phyloP scores from a whole-genome alignment of 2,329 filamentous ascomycete species.

The Trichoderma sp. region DNA sequence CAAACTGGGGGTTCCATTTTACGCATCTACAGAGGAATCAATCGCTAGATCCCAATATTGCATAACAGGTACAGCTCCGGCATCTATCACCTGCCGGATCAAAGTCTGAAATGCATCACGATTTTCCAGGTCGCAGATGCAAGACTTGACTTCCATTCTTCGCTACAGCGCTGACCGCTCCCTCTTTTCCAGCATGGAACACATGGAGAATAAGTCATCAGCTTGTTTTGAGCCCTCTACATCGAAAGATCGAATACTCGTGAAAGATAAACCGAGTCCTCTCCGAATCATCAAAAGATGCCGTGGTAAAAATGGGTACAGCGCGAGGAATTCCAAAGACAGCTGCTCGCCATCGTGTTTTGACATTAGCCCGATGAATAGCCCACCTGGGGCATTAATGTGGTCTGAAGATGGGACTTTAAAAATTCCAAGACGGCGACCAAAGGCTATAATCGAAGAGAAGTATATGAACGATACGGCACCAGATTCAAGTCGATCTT shows the following conservation, averaged over 20 bases:
- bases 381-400: neutral
- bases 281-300: slow-evolving; percentile 43
- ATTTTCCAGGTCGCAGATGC: neutral
- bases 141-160: neutral
- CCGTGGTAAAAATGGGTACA: neutral
- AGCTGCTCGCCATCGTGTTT: neutral
- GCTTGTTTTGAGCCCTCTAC: slow-evolving; percentile 34
- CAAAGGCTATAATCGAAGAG: neutral
- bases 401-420: neutral
- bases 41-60: neutral
- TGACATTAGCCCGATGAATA: neutral
- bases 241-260: slow-evolving; percentile 23
- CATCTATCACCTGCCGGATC: neutral
- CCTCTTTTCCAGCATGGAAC: slow-evolving; percentile 34
- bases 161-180: neutral
- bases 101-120: neutral
- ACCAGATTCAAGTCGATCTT: neutral
- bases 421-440: slow-evolving; percentile 9
- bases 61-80: neutral
- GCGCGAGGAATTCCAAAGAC: neutral
- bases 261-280: slow-evolving; percentile 41
- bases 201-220: slow-evolving; percentile 29
- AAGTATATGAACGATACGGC: neutral
- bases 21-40: neutral
- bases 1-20: neutral